Evolutionary conservation across 164 flowering plant genomes (phyloP).

Genomic region (Annona cherimola): DNA sequence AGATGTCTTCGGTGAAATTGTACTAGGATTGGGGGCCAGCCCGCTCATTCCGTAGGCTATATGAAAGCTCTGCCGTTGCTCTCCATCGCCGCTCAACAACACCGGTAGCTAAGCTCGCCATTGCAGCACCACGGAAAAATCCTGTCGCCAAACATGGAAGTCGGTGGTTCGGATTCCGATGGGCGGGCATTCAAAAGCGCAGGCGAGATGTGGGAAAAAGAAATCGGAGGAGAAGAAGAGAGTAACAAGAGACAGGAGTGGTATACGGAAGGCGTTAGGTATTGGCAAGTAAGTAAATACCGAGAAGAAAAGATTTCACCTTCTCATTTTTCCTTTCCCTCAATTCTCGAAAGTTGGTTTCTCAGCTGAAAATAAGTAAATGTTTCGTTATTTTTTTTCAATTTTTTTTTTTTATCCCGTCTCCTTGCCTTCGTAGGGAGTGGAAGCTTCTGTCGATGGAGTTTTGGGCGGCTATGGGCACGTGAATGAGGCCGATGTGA

Average conservation of each 20-base stretch:
- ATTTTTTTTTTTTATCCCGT: not conserved
- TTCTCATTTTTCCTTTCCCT: too few relatives aligned
- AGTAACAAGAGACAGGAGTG: conserved; percentile 48
- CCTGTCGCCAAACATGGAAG: conserved; percentile 35
- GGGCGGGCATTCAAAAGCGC: conserved; percentile 70
- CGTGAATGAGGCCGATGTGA: conserved; percentile 72
- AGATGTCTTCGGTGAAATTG: too few relatives aligned
- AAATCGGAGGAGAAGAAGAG: conserved; percentile 50
- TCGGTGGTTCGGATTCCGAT: conserved; percentile 51
- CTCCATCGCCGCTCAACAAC: too few relatives aligned
- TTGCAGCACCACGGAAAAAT: too few relatives aligned
- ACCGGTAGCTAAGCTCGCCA: too few relatives aligned
- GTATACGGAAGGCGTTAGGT: conserved; percentile 74
- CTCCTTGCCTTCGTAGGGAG: conserved; percentile 39
- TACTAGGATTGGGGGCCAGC: too few relatives aligned
- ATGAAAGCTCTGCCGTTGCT: too few relatives aligned
- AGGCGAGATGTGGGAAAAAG: conserved; percentile 82
- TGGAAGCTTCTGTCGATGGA: conserved; percentile 92
- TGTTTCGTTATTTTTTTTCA: not conserved
- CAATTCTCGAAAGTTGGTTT: too few relatives aligned
- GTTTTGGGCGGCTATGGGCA: conserved; percentile 89
- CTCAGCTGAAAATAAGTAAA: not conserved
- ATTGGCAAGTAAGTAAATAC: conserved; percentile 62
- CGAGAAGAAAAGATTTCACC: too few relatives aligned
- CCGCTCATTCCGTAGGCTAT: too few relatives aligned